Evolutionary conservation across 2,329 filamentous ascomycete genomes (phyloP), one percentile per base, ranked within the genome.

Genomic region (Podosphaera fusca): DNA sequence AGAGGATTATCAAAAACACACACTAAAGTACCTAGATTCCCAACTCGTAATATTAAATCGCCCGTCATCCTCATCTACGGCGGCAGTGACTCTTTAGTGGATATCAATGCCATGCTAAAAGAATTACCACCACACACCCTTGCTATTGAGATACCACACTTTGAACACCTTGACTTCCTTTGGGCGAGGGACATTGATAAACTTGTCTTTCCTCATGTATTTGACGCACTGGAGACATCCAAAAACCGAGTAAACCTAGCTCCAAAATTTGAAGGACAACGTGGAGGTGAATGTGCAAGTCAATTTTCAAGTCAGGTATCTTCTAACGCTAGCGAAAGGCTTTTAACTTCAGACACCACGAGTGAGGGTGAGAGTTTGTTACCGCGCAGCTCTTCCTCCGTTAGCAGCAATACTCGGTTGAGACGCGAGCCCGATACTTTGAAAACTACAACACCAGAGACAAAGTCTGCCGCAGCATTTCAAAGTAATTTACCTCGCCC

Each of bases 11-110:
- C 79, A 65, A 88, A 90, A 64, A 52, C 12, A 2, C 95, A 94
- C 71, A 95, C 94, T 68, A 95, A 95, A 68, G 89, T 95, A 4
- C 88, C 92, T 64, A 90, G 86, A 67, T 98, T 95, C 63, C 92
- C 92, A 0, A 98, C 92, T 0, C 83, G 86, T 61, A 98, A 98
- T 67, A 98, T 98, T 73, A 89, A 87, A 66, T 95, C 92, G 0
- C 92, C 92, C 0, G 85, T 96, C 57, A 87, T 95, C 4, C 75
- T 98, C 1, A 79, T 98, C 5, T 96, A 96, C 64, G 92, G 92
- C 21, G 92, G 89, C 35, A 89, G 81, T 61, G 92, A 98, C 70
- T 95, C 88, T 55, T 73, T 98, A 34, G 87, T 98, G 2, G 89
- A 96, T 66, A 95, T 98, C 68, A 79, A 85, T 38, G 79, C 89